phyloP scores from a whole-genome alignment of 495 filamentous ascomycete genomes.

The Podospora appendiculata region DNA sequence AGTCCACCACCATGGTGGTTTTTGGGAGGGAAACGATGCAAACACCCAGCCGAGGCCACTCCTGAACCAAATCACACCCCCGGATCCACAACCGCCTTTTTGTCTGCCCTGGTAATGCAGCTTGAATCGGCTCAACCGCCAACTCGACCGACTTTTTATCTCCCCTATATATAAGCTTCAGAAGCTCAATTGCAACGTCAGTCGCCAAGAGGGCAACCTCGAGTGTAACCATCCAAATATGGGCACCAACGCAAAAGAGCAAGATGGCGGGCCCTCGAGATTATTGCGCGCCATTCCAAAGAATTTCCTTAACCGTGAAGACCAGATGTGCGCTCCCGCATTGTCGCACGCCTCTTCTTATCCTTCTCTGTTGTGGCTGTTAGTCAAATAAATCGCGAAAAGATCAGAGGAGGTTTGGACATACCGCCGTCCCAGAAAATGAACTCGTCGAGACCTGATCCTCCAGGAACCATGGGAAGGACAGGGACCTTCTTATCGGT shows the following conservation, averaged over 20 bases:
- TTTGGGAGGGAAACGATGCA: neutral
- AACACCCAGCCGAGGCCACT: neutral
- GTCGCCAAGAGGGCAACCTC: neutral
- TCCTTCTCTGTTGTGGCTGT: constrained; percentile 56
- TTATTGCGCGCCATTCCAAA: constrained; percentile 1
- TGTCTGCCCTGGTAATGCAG: constrained; percentile 1
- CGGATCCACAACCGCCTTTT: constrained; percentile 1
- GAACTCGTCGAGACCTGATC: constrained; percentile 86
- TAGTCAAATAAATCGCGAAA: constrained; percentile 15
- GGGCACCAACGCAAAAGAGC: neutral
- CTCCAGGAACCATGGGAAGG: constrained; percentile 90
- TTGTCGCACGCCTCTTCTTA: constrained; percentile 61
- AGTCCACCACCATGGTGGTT: constrained; percentile 7
- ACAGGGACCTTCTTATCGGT: constrained; percentile 93
- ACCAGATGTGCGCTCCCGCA: constrained; percentile 58
- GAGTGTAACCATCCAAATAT: neutral
- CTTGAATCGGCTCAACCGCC: too few species aligned
- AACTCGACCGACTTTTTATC: neutral
- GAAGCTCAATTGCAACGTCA: neutral
- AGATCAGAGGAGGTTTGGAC: constrained; percentile 4
- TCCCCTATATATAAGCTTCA: neutral
- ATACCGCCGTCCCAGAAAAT: constrained; percentile 79
- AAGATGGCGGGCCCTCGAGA: neutral
- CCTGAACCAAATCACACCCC: neutral
- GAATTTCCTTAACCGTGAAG: constrained; percentile 31